Conservation (phyloP, 176 grass and related monocot genomes). For the Triticum monococcum region DNA sequence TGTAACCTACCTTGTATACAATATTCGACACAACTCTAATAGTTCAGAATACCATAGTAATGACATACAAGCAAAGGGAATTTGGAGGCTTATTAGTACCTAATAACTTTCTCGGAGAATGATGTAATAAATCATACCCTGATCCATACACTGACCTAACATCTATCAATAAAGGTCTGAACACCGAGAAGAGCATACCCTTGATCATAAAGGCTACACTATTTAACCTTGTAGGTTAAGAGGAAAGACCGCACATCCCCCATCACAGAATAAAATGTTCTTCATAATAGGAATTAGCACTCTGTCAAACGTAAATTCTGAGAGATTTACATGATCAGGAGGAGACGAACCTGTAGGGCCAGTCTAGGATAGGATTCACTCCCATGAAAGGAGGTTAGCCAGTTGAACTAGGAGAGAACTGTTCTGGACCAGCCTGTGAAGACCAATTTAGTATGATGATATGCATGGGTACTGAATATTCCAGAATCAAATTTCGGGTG, state of each 20-base stretch:
- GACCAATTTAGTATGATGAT: neutral
- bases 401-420: conserved; percentile 58
- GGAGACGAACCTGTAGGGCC: conserved; percentile 55
- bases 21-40: too few relatives aligned
- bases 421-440: conserved; percentile 53
- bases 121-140: too few relatives aligned
- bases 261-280: neutral
- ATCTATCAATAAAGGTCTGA: neutral
- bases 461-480: neutral
- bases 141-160: too few relatives aligned
- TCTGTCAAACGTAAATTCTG: too few relatives aligned
- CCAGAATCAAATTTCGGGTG: too few relatives aligned
- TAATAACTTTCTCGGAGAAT: neutral
- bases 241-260: conserved; percentile 73
- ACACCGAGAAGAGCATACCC: conserved; percentile 31
- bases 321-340: neutral
- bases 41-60: neutral
- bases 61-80: neutral
- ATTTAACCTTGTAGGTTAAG: conserved; percentile 61
- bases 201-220: conserved; percentile 54
- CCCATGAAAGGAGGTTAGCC: conserved; percentile 66
- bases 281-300: neutral
- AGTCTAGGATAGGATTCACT: conserved; percentile 70
- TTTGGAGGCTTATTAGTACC: neutral
- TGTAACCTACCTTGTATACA: too few relatives aligned